Conservation (phyloP, 257 asterid genomes). For the Cynanchum wilfordii region DNA sequence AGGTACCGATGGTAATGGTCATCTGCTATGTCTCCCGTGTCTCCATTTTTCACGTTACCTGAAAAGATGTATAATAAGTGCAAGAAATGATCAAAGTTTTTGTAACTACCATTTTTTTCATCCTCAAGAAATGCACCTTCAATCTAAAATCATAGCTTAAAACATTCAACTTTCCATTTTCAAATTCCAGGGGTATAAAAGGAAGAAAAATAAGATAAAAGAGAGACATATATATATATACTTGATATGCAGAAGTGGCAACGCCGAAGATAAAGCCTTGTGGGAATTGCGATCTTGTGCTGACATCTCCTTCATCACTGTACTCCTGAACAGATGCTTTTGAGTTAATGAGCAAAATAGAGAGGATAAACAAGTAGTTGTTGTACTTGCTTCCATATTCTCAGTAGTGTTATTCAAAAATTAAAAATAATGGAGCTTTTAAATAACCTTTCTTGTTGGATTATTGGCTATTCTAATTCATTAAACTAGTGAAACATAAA, state of each 20-base stretch:
- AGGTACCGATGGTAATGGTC: slow-evolving; percentile 42
- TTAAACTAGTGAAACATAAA: too few relatives aligned
- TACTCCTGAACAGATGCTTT: slow-evolving; percentile 13
- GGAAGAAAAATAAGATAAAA: background rate
- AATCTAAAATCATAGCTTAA: slow-evolving; percentile 29
- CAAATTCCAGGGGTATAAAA: too few relatives aligned
- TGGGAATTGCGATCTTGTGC: slow-evolving; percentile 53
- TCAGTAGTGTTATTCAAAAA: too few relatives aligned
- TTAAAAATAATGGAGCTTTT: too few relatives aligned
- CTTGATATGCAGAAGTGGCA: slow-evolving; percentile 73
- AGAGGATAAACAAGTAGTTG: background rate
- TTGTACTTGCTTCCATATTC: background rate
- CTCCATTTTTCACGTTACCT: slow-evolving; percentile 33
- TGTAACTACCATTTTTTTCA: slow-evolving; percentile 24
- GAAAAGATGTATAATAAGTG: background rate
- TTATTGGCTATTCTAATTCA: too few relatives aligned
- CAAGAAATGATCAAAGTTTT: background rate
- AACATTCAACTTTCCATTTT: background rate
- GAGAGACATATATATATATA: slow-evolving; percentile 7
- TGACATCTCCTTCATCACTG: background rate
- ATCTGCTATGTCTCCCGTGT: slow-evolving; percentile 34
- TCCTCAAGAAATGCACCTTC: slow-evolving; percentile 76
- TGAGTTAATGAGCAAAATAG: slow-evolving; percentile 3
- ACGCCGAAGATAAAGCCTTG: slow-evolving; percentile 69
- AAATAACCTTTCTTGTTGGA: too few relatives aligned